Base-by-base conservation (phyloP, 2,329 filamentous ascomycete species). In the Monosporascus ibericus region DNA sequence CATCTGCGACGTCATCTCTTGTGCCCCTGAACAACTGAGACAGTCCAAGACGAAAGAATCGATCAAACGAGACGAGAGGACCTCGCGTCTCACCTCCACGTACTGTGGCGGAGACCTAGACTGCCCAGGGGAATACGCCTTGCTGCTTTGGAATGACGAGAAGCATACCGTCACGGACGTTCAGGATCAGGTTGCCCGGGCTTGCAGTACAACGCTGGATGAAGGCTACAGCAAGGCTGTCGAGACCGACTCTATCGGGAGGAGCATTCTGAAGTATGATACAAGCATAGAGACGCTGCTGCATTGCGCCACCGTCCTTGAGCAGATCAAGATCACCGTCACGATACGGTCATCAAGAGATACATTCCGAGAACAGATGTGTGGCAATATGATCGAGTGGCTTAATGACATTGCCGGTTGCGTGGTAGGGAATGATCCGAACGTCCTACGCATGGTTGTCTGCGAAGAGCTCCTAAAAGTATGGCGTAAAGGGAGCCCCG, bases 301-400 rank as follows among this genome's bases (percentile, higher is more conserved):
- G 17, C 74, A 75, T 15, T 92, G 94, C 70, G 89, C 92, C 5
- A 87, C 84, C 58, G 85, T 94, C 22, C 88, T 99, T 58, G 94
- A 99, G 70, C 86, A 95, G 55, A 96, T 99, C 69, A 92, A 95
- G 66, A 84, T 99, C 52, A 97, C 94, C 0, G 90, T 96, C 48
- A 99, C 94, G 1, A 91, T 99, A 55, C 84, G 94, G 44, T 96
- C 92, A 9, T 85, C 94, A 5, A 82, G 95, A 61, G 94, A 99
- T 70, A 97, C 91, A 0, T 99, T 97, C 72, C 82, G 94, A 54
- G 94, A 99, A 68, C 89, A 97, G 68, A 99, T 99, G 95, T 96
- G 92, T 63, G 91, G 89, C n/a, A 90, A 91, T 17, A 92, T 99
- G 55, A 87, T 99, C 50, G 92, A 96, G 63, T 99, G 95, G 95